Evolutionary conservation across 305 asterid species (phyloP), one percentile per base, ranked within the genome.

Genomic region (Fraxinus sp.): DNA sequence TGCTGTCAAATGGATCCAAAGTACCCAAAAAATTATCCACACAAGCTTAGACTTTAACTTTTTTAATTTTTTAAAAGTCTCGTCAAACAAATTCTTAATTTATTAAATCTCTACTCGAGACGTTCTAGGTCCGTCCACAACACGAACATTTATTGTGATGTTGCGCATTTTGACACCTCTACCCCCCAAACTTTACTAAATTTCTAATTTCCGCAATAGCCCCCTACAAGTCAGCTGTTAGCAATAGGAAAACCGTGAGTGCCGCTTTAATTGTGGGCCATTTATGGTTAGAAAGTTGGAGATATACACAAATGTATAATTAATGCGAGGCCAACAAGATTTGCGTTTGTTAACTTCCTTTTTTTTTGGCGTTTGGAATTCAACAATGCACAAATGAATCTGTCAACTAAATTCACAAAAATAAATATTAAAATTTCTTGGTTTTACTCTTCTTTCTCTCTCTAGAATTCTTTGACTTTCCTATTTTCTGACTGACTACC

Each of bases 401-500:
- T 75, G 82, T 73, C 76, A 55, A 78, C 84, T 59, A 83, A 78
- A 89, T 79, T 82, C 71, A 81, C 59, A 82, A 62, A 59, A 62
- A 62, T 9, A 62, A 62, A 62, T 62, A 62, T 1, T 62, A 8
- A 57, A 18, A 20, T 64, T 70, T 70, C 76, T 70, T 70, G 44
- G 24, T 70, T 30, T 70, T 28, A 70, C 76, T 70, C 44, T 14
- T 71, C 28, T 28, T 16, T 33, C 52, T 33, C 49, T 87, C 90
- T 35, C 90, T 35, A 5, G 37, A 35, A 35, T 35, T 35, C 37
- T 35, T 35, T 91, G 91, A 88, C 93, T 89, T 91, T 88, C 79
- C 30, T 30, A 24, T 20, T 73, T 55, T 28, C 75, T 22, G 74
- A 28, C 39, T 68, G 44, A 44, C 55, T 11, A 33, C 37, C 74